Evolutionary conservation across 306 rosid species (phyloP).

Genomic region (Bauhinia variegata): DNA sequence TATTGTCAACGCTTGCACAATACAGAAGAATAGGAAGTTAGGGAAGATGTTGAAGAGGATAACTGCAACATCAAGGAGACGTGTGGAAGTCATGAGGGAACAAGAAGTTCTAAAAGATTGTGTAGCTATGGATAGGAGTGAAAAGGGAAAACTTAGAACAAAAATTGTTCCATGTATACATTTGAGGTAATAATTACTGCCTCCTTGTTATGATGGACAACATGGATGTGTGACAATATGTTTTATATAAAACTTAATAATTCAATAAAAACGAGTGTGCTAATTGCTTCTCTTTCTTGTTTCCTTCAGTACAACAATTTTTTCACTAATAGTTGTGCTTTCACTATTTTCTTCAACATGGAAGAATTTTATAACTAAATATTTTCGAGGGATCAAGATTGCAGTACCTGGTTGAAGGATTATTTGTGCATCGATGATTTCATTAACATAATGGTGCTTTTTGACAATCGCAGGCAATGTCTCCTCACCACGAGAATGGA

Average conservation of each 20-base stretch:
- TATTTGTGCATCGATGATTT: constrained; percentile 12
- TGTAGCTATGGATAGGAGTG: too few relatives aligned
- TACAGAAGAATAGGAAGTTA: not conserved
- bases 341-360: not conserved
- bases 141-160: too few relatives aligned
- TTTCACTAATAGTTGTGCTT: constrained; percentile 2
- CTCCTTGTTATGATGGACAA: constrained; percentile 15
- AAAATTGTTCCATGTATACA: too few relatives aligned
- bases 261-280: constrained; percentile 11
- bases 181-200: not conserved
- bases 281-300: constrained; percentile 8
- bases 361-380: not conserved
- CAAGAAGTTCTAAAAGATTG: too few relatives aligned
- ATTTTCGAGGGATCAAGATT: not conserved
- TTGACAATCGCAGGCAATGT: constrained; percentile 57
- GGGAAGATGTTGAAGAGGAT: not conserved
- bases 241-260: not conserved
- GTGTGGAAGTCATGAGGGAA: too few relatives aligned
- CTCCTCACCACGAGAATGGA: constrained; percentile 60
- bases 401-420: constrained; percentile 18
- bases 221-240: constrained; percentile 18
- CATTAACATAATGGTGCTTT: constrained; percentile 23
- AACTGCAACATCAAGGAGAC: too few relatives aligned
- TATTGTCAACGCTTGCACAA: not conserved
- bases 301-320: not conserved